Evolutionary conservation across 2,329 filamentous ascomycete genomes (phyloP), one percentile per base, ranked within the genome.

Genomic region (Tolypocladium album): DNA sequence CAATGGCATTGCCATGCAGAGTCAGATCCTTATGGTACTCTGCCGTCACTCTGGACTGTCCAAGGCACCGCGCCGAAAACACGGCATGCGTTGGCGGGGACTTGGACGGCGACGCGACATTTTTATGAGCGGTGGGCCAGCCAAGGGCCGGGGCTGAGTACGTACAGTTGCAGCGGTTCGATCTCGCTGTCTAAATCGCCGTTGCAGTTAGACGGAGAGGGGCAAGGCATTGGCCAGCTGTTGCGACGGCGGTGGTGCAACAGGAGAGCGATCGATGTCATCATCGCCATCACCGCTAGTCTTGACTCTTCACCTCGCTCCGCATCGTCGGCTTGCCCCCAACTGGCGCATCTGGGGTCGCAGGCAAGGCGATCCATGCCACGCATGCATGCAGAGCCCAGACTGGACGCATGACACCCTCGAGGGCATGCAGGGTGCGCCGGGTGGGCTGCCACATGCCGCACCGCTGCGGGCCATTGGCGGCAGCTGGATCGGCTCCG

Each of bases 401-500:
- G 40, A 55, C 57, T 57, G 59, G 56, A 63, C 65, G 64, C 65
- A 66, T 65, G 65, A 64, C 64, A 64, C 61, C 56, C 24, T 50
- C 47, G 45, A 50, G 13, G 17, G 47, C 47, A 15, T 50, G 47
- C 47, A 31, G 47, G 24, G 47, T 50, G 45, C 45, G 22, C 9
- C 56, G 38, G 55, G 58, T 62, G 58, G 55, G 62, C 56, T 58
- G 60, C 62, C 58, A 62, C 59, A 58, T 62, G 58, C 60, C 57
- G 43, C 57, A n/a, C 4, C 36, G 13, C n/a, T 22, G 22, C 38
- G 5, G 20, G 27, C 40, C 55, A 62, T 62, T 59, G 59, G 61
- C 56, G 38, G 56, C 17, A 43, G 42, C 52, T 47, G 40, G 15
- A 42, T n/a, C 17, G 20, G 39, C 31, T 31, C 27, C 47, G 13